Evolutionary conservation across 192 early-diverging fungal species (phyloP).

Genomic region (Allomyces macrogynus): DNA sequence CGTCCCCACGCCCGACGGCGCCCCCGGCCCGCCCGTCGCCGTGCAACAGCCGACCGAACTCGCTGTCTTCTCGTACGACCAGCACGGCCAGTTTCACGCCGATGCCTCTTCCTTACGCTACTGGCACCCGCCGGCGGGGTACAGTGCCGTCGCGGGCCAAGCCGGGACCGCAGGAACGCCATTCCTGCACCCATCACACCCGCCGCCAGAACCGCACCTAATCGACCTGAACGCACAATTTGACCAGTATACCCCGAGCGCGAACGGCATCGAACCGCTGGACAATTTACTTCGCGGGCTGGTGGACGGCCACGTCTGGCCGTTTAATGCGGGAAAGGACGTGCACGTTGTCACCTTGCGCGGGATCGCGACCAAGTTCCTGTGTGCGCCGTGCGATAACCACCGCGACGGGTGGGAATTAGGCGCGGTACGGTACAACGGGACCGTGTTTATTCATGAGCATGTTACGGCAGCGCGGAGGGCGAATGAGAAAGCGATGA

Average conservation of each 20-base stretch:
- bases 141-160: no score
- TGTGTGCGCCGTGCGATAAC: not conserved
- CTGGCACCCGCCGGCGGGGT: not conserved
- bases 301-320: not conserved
- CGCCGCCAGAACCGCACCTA: no score
- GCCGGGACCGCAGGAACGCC: no score
- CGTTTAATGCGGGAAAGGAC: not conserved
- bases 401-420: conserved; percentile 1
- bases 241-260: no score
- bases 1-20: no score
- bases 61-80: not conserved
- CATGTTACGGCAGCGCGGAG: conserved; percentile 23
- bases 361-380: not conserved
- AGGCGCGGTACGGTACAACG: conserved; percentile 2
- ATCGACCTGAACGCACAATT: no score
- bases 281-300: not conserved
- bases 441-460: conserved; percentile 63
- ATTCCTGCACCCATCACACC: no score
- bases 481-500: conserved; percentile 12
- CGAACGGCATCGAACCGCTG: not conserved
- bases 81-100: not conserved
- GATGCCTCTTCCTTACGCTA: not conserved
- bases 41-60: not conserved
- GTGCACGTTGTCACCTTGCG: not conserved
- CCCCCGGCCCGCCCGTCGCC: no score